phyloP scores from a whole-genome alignment of 495 filamentous ascomycete genomes.

The Aspergillus haitiensis region DNA sequence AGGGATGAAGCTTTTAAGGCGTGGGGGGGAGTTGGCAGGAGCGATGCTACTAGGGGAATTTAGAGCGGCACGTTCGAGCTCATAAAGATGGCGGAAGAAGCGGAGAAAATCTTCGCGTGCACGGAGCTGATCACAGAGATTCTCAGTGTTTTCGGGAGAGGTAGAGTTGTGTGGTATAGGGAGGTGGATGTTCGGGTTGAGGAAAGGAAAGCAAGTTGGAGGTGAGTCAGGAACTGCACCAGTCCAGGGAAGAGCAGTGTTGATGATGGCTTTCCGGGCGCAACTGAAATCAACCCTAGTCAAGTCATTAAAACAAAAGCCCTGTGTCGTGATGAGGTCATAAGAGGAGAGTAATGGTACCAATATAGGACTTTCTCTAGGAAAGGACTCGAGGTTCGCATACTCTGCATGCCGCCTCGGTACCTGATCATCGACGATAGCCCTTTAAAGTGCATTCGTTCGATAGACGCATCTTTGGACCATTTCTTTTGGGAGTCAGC shows the following conservation, averaged over 20 bases:
- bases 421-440: conserved; percentile 31
- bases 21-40: conserved; percentile 7
- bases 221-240: conserved; percentile 20
- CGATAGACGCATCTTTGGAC: conserved; percentile 33
- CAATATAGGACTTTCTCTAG: conserved; percentile 33
- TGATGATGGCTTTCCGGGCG: conserved; percentile 31
- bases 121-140: conserved; percentile 23
- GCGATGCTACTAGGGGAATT: conserved; percentile 19
- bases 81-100: conserved; percentile 29
- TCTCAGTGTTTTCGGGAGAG: conserved; percentile 21
- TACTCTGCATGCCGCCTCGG: conserved; percentile 30
- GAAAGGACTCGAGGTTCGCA: conserved; percentile 26
- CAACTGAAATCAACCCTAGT: conserved; percentile 33
- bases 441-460: conserved; percentile 33
- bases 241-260: conserved; percentile 31
- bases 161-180: conserved; percentile 19
- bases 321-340: no score
- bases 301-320: neutral
- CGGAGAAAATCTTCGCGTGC: conserved; percentile 32
- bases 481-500: conserved; percentile 30
- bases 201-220: conserved; percentile 24
- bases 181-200: conserved; percentile 24
- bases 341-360: conserved; percentile 7
- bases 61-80: conserved; percentile 22
- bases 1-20: conserved; percentile 23